phyloP scores from a whole-genome alignment of 2,329 filamentous ascomycete species.

The Fusarium pseudocircinatum region DNA sequence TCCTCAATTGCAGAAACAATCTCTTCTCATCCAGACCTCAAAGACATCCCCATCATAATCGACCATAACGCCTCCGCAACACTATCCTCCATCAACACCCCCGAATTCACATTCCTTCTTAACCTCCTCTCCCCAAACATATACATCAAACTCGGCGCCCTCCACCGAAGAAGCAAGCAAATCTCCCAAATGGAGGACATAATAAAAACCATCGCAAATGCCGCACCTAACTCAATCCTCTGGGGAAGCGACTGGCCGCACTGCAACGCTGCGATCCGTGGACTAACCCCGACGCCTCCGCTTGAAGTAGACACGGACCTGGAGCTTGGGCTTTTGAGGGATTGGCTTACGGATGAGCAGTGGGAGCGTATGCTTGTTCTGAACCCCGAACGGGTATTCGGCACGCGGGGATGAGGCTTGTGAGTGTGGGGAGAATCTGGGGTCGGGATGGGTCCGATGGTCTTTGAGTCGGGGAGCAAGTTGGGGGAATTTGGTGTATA shows the following conservation, averaged over 20 bases:
- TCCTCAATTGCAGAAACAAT: not conserved
- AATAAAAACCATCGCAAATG: not conserved
- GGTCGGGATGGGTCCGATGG: not conserved
- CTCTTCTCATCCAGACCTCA: not conserved
- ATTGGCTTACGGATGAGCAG: not conserved
- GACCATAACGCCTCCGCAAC: not conserved
- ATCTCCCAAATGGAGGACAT: not conserved
- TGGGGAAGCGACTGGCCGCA: slow-evolving; percentile 20
- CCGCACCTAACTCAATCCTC: not conserved
- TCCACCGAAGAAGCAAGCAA: not conserved
- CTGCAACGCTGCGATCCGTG: not conserved
- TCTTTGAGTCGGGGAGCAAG: not conserved
- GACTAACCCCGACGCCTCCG: not conserved
- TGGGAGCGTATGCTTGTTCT: not conserved
- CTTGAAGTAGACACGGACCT: not conserved
- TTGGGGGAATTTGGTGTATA: not conserved
- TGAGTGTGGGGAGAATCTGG: not conserved
- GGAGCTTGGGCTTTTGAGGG: not conserved
- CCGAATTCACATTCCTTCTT: not conserved
- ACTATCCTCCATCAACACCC: not conserved
- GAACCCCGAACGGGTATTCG: not conserved
- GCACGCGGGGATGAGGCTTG: not conserved
- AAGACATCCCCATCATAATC: not conserved
- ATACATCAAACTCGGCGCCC: not conserved
- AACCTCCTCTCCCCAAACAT: not conserved